Conservation (phyloP, 768 basidiomycete genomes). For the Dendrothele bispora region DNA sequence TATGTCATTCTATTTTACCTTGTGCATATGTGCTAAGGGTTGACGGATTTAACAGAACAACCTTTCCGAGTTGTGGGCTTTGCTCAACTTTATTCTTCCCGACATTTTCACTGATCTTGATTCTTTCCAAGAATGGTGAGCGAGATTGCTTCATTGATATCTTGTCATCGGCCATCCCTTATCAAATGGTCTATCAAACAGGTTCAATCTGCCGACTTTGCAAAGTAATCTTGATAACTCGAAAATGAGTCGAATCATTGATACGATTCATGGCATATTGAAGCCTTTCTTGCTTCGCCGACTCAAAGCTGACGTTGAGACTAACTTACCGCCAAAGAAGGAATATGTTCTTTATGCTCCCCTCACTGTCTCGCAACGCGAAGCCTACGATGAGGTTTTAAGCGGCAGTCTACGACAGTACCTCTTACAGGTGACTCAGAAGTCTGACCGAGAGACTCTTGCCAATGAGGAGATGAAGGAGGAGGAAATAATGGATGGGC, state of each 20-base stretch:
- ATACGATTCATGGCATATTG: slow-evolving; percentile 83
- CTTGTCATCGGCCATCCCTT: slow-evolving; percentile 25
- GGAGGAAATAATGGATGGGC: slow-evolving; percentile 21
- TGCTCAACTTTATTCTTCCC: slow-evolving; percentile 94
- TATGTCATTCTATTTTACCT: slow-evolving; percentile 32
- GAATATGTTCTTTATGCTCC: slow-evolving; percentile 95
- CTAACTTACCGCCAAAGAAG: slow-evolving; percentile 84
- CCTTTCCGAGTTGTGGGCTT: slow-evolving; percentile 89
- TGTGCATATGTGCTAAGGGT: neutral
- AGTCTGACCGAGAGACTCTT: slow-evolving; percentile 13
- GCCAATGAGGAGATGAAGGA: neutral
- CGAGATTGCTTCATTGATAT: slow-evolving; percentile 4
- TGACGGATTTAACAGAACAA: slow-evolving; percentile 72
- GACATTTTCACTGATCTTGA: slow-evolving; percentile 90
- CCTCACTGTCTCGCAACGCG: slow-evolving; percentile 77
- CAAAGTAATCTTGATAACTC: slow-evolving; percentile 54
- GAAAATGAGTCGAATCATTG: slow-evolving; percentile 67
- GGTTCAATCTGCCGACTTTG: slow-evolving; percentile 73
- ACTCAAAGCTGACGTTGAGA: slow-evolving; percentile 85
- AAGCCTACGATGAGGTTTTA: slow-evolving; percentile 80
- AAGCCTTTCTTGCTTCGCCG: slow-evolving; percentile 94
- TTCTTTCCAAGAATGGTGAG: slow-evolving; percentile 86
- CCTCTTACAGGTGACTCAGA: slow-evolving; percentile 37
- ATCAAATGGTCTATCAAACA: slow-evolving; percentile 22
- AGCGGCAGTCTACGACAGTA: slow-evolving; percentile 69